Evolutionary conservation across 1,139 yeast genomes (phyloP).

Genomic region (Martiniozyma asiatica): DNA sequence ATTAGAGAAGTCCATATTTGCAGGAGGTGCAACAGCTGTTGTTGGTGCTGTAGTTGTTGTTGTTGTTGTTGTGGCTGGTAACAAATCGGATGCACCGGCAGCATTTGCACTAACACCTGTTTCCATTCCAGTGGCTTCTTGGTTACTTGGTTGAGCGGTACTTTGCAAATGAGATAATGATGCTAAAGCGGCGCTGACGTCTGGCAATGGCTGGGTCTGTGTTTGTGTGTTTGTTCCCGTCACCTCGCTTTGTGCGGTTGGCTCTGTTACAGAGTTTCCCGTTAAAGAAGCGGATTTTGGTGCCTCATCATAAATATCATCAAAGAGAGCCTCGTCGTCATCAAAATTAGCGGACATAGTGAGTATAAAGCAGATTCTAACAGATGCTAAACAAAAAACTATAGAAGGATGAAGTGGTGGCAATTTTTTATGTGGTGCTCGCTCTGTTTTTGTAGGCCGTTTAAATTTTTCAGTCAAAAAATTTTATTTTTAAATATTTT

Average conservation of each 20-base stretch:
- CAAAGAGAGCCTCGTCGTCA: conserved; percentile 60
- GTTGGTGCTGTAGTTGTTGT: too few relatives aligned
- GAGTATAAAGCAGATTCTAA: not conserved
- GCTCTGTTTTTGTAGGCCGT: too few relatives aligned
- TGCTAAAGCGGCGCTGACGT: too few relatives aligned
- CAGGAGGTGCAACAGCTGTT: not conserved
- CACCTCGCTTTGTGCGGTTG: too few relatives aligned
- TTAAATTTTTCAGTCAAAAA: too few relatives aligned
- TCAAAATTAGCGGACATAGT: conserved; percentile 47
- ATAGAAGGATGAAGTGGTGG: too few relatives aligned
- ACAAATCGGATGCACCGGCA: not conserved
- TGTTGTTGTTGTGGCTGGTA: conserved; percentile 5
- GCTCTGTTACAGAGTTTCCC: too few relatives aligned
- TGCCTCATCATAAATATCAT: conserved; percentile 30
- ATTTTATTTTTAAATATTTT: conserved; percentile 3
- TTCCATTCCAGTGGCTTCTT: not conserved
- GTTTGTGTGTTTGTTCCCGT: too few relatives aligned
- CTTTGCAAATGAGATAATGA: too few relatives aligned
- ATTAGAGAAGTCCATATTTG: conserved; percentile 1
- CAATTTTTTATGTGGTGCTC: too few relatives aligned
- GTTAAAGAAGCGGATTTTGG: conserved; percentile 5
- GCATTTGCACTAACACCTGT: not conserved
- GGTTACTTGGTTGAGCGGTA: conserved; percentile 1
- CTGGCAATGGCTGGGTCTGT: too few relatives aligned
- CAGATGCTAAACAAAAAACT: too few relatives aligned